Percentiles rank a stretch among this genome's conserved stretches.
These are phyloP conservation scores for Suillus spraguei DNA, from an alignment of 768 basidiomycete genomes.

Conservation along the genomic window DNA sequence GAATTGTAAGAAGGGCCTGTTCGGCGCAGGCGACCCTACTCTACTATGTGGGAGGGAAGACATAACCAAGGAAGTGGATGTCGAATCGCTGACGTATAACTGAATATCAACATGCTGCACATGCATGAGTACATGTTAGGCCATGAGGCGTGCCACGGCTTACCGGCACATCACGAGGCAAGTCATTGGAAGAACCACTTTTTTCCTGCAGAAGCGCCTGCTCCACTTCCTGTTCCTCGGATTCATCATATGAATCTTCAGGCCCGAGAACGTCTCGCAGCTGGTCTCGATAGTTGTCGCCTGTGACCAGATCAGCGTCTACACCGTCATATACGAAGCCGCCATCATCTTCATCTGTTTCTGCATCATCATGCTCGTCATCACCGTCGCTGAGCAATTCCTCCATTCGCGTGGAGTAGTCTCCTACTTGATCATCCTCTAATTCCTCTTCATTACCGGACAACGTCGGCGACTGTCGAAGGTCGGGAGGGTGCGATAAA, in stretches of 20 bases:
- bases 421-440: slow-evolving; percentile 45
- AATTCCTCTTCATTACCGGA: slow-evolving; percentile 33
- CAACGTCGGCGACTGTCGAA: slow-evolving; percentile 16
- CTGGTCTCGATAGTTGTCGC: slow-evolving; percentile 64
- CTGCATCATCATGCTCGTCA: slow-evolving; percentile 33
- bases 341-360: slow-evolving; percentile 56
- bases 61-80: slow-evolving; percentile 35
- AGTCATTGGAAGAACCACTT: slow-evolving; percentile 32
- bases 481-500: background rate
- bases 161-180: slow-evolving; percentile 31
- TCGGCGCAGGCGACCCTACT: slow-evolving; percentile 38
- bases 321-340: slow-evolving; percentile 75
- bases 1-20: slow-evolving; percentile 30
- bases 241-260: slow-evolving; percentile 56
- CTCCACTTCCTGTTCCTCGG: slow-evolving; percentile 49
- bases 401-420: slow-evolving; percentile 71
- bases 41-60: slow-evolving; percentile 42
- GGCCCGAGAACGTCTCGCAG: slow-evolving; percentile 73
- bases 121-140: slow-evolving; percentile 26
- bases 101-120: slow-evolving; percentile 39
- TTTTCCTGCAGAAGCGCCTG: slow-evolving; percentile 45
- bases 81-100: slow-evolving; percentile 40
- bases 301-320: slow-evolving; percentile 50
- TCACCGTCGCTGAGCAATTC: slow-evolving; percentile 51
- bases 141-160: slow-evolving; percentile 29